Percentiles rank a stretch among this genome's conserved stretches.
These are phyloP conservation scores for Monosporascus sp. DNA, from an alignment of 2,329 filamentous ascomycete species.

Conservation along the genomic window DNA sequence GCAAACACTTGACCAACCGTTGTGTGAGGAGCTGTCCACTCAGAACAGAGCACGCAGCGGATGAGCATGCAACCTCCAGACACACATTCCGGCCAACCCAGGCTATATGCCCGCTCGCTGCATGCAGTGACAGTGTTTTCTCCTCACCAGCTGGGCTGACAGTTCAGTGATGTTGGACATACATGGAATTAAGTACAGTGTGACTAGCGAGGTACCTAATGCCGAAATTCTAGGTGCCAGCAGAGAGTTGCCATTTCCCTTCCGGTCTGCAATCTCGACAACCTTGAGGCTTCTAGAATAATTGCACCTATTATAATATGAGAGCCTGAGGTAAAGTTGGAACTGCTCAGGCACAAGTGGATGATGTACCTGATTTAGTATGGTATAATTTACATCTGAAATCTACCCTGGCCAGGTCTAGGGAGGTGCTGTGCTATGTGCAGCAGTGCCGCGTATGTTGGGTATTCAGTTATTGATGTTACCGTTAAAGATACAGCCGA, in stretches of 20 bases:
- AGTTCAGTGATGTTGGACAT: background rate
- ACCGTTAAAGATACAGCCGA: constrained; percentile 10
- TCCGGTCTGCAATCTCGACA: background rate
- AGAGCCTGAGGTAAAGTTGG: background rate
- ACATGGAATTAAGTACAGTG: too few species aligned
- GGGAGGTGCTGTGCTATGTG: background rate
- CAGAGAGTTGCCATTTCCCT: background rate
- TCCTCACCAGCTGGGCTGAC: background rate
- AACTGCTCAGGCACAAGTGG: too few species aligned
- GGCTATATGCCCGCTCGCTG: background rate
- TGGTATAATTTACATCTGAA: background rate
- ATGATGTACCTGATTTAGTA: background rate
- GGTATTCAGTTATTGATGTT: constrained; percentile 1
- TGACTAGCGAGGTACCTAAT: background rate
- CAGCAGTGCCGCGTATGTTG: background rate
- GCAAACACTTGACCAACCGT: constrained; percentile 21
- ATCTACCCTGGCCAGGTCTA: background rate
- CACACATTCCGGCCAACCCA: background rate
- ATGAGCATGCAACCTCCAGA: constrained; percentile 1
- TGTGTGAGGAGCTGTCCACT: constrained; percentile 18
- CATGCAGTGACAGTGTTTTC: background rate
- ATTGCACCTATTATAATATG: background rate
- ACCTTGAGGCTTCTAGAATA: background rate
- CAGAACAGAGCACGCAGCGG: constrained; percentile 10
- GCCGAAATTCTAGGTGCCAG: background rate